Conservation (phyloP, 352 stramenopile species). For the Pythium folliculosum region DNA sequence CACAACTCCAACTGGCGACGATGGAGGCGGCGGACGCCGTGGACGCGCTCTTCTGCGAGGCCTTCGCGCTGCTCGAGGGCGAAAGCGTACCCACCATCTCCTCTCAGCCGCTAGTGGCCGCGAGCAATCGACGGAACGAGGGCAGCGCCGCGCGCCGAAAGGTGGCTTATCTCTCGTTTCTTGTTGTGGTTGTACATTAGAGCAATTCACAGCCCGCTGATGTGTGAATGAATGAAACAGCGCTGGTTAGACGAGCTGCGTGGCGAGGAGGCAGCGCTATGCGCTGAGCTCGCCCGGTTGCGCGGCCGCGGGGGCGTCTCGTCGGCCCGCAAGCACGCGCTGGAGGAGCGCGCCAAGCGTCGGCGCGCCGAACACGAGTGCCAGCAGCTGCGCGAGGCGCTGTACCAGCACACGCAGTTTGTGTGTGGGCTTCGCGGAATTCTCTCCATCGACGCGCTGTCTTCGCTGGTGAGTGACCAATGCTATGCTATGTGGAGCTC, state of each 20-base stretch:
- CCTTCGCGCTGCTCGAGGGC: not conserved
- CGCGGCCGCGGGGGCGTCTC: not conserved
- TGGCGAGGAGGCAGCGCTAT: not conserved
- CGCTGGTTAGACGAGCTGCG: not conserved
- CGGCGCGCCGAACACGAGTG: slow-evolving; percentile 16
- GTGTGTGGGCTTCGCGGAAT: slow-evolving; percentile 1
- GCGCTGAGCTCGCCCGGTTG: not conserved
- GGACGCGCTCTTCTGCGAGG: slow-evolving; percentile 8
- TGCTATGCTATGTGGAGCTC: not conserved
- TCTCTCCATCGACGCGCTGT: not conserved
- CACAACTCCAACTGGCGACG: too few species aligned
- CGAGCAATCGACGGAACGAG: not conserved
- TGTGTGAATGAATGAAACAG: too few species aligned
- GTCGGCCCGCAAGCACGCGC: not conserved
- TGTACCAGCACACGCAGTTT: slow-evolving; percentile 17
- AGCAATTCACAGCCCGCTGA: not conserved
- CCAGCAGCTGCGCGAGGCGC: not conserved
- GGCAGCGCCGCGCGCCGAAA: slow-evolving; percentile 8
- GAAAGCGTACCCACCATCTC: not conserved
- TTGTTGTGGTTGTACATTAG: too few species aligned
- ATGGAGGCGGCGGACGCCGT: not conserved
- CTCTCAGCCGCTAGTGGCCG: not conserved
- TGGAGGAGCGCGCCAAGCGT: slow-evolving; percentile 4
- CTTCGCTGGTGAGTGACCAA: not conserved
- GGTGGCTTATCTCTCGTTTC: not conserved